A percentile compares a stretch with the other conserved stretches of the same genome.
Evolutionary conservation across 2,329 filamentous ascomycete genomes (phyloP).

Genomic region (Nigrospora oryzae): DNA sequence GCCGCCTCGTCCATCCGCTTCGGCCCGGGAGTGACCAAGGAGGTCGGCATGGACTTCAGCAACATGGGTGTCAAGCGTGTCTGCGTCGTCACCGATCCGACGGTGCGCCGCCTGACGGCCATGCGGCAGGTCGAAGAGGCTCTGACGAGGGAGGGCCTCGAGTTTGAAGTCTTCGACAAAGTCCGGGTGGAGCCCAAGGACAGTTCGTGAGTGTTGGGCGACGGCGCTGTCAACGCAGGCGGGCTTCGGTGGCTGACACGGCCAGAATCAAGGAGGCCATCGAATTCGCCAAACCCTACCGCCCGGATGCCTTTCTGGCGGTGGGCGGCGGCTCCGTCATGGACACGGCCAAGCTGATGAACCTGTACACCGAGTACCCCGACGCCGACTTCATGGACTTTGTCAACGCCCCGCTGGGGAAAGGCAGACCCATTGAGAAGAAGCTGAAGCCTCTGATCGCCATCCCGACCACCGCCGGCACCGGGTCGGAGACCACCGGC

Average conservation of each 20-base stretch:
- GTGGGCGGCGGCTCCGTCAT: slow-evolving; percentile 93
- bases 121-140: slow-evolving; percentile 86
- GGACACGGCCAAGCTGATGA: slow-evolving; percentile 98
- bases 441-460: slow-evolving; percentile 70
- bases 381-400: slow-evolving; percentile 95
- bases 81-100: slow-evolving; percentile 84
- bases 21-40: slow-evolving; percentile 84
- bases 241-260: not conserved
- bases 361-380: slow-evolving; percentile 84
- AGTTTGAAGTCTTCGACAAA: slow-evolving; percentile 73
- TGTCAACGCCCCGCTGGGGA: slow-evolving; percentile 89
- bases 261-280: slow-evolving; percentile 80
- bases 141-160: slow-evolving; percentile 67
- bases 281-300: slow-evolving; percentile 70
- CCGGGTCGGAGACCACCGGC: slow-evolving; percentile 89
- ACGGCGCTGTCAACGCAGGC: not conserved
- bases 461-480: slow-evolving; percentile 78
- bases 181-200: slow-evolving; percentile 91
- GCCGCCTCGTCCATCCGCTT: slow-evolving; percentile 92
- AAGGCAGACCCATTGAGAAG: slow-evolving; percentile 66
- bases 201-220: slow-evolving; percentile 56
- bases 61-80: slow-evolving; percentile 85
- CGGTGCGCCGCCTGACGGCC: slow-evolving; percentile 72
- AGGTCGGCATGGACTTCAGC: slow-evolving; percentile 95
- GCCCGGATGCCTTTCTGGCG: slow-evolving; percentile 83